phyloP scores from a whole-genome alignment of 1,139 yeast species.

The Entelexis paramagnoliae region DNA sequence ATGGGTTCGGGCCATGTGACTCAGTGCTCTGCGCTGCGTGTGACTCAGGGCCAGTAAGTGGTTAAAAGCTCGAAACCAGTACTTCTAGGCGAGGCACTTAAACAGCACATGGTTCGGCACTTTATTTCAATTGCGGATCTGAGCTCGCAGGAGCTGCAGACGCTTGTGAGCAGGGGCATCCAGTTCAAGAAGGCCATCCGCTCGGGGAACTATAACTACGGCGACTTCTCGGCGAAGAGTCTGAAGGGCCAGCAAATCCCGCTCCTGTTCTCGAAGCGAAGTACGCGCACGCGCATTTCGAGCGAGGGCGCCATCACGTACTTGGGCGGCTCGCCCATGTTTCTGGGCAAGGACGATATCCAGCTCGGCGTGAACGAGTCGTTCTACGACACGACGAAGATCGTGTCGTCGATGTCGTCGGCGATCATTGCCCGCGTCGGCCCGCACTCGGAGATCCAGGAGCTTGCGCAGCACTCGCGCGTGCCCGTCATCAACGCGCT shows the following conservation, averaged over 20 bases:
- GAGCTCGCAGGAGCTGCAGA: slow-evolving; percentile 53
- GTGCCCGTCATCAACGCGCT: slow-evolving; percentile 91
- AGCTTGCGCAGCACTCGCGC: slow-evolving; percentile 51
- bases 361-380: slow-evolving; percentile 96
- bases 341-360: slow-evolving; percentile 89
- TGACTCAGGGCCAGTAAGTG: neutral
- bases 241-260: slow-evolving; percentile 76
- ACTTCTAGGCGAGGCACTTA: too few species aligned
- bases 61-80: neutral
- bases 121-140: slow-evolving; percentile 70
- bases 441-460: slow-evolving; percentile 68
- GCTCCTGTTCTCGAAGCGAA: slow-evolving; percentile 74
- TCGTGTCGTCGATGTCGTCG: slow-evolving; percentile 88
- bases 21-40: neutral
- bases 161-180: slow-evolving; percentile 43
- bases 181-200: slow-evolving; percentile 28
- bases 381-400: slow-evolving; percentile 74
- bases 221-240: slow-evolving; percentile 21
- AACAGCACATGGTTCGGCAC: slow-evolving; percentile 39
- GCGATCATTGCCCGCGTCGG: slow-evolving; percentile 94
- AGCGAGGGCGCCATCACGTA: slow-evolving; percentile 90
- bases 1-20: neutral
- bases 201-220: slow-evolving; percentile 25
- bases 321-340: slow-evolving; percentile 95
- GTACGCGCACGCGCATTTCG: slow-evolving; percentile 89